Evolutionary conservation across 495 filamentous ascomycete genomes (phyloP).

Genomic region (Endocarpon pusillum): DNA sequence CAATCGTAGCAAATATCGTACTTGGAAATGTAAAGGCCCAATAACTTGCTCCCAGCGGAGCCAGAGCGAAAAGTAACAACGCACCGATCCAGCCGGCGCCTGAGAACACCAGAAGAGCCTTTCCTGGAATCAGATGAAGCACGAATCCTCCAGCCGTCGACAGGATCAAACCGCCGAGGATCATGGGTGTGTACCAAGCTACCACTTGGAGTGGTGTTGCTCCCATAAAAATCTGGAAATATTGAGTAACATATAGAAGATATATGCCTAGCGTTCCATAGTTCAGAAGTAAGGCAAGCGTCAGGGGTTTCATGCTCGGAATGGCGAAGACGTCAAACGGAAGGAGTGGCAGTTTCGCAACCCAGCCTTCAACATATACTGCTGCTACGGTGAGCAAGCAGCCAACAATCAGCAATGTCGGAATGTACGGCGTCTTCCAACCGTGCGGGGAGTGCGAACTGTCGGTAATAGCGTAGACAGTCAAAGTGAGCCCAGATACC

Average conservation of each 20-base stretch:
- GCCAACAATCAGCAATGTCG: constrained; percentile 33
- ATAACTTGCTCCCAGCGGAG: constrained; percentile 42
- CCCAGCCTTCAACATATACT: constrained; percentile 63
- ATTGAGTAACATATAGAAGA: constrained; percentile 61
- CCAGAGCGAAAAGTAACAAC: constrained; percentile 53
- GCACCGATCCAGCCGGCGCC: constrained; percentile 46
- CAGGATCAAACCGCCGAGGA: constrained; percentile 55
- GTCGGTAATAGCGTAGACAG: constrained; percentile 68
- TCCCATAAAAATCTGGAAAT: constrained; percentile 54
- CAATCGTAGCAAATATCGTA: constrained; percentile 68
- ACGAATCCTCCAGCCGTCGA: constrained; percentile 56
- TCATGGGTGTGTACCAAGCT: constrained; percentile 67
- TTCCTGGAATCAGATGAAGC: constrained; percentile 58
- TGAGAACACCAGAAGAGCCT: constrained; percentile 49
- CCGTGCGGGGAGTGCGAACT: constrained; percentile 48
- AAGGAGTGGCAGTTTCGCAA: constrained; percentile 53
- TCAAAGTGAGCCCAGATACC: constrained; percentile 46
- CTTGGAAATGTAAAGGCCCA: constrained; percentile 66
- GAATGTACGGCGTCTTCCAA: constrained; percentile 53
- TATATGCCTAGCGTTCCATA: constrained; percentile 67
- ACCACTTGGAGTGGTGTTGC: constrained; percentile 51
- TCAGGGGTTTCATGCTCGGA: constrained; percentile 53
- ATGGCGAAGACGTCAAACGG: constrained; percentile 59
- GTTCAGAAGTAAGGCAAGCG: constrained; percentile 49
- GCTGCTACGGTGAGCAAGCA: constrained; percentile 35